A percentile compares a stretch with the other conserved stretches of the same genome.
Evolutionary conservation across 352 stramenopile species (phyloP).

Genomic region (Phytophthora fragariaefolia): DNA sequence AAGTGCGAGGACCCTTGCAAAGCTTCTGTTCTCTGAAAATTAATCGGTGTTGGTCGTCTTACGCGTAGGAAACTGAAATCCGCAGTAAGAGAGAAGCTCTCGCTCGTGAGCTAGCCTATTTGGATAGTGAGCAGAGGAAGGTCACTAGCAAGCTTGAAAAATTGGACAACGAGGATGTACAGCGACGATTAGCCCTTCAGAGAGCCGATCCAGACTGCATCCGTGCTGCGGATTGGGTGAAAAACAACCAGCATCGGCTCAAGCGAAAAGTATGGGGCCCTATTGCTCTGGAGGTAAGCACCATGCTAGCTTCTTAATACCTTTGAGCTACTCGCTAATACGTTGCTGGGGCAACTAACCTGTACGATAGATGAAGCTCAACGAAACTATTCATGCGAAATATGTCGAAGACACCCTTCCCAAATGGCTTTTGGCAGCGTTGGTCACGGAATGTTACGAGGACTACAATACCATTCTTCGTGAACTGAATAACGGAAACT

Average conservation of each 20-base stretch:
- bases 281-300: slow-evolving; percentile 77
- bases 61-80: slow-evolving; percentile 69
- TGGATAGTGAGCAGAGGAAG: slow-evolving; percentile 63
- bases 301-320: too few relatives aligned
- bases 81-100: slow-evolving; percentile 69
- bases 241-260: slow-evolving; percentile 69
- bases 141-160: slow-evolving; percentile 61
- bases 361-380: slow-evolving; percentile 69
- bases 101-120: slow-evolving; percentile 48
- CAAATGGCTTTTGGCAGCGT: slow-evolving; percentile 75
- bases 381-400: slow-evolving; percentile 79
- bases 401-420: slow-evolving; percentile 87
- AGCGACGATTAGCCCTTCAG: slow-evolving; percentile 66
- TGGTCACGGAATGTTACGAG: slow-evolving; percentile 82
- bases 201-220: slow-evolving; percentile 74
- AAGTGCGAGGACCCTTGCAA: neutral
- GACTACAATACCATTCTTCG: slow-evolving; percentile 84
- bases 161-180: slow-evolving; percentile 80
- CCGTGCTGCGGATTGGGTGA: slow-evolving; percentile 78
- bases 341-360: neutral
- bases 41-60: too few relatives aligned
- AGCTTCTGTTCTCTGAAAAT: too few relatives aligned
- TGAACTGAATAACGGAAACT: slow-evolving; percentile 62
- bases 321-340: too few relatives aligned
- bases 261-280: slow-evolving; percentile 85